Base-by-base conservation (phyloP, 108 stramenopile species). In the Skeletonema potamos region DNA sequence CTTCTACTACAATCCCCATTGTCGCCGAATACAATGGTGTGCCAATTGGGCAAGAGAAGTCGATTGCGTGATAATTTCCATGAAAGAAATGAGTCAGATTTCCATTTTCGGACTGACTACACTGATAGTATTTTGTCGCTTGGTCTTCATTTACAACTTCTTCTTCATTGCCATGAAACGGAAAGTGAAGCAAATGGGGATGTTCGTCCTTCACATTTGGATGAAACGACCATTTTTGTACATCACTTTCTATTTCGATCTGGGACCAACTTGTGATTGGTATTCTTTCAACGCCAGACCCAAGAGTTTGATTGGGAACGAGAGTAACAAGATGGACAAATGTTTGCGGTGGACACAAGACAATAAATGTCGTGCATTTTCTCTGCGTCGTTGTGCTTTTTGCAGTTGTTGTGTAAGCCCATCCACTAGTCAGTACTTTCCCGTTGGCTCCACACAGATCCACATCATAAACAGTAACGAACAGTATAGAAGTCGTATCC, bases 71-170 rank as follows among this genome's bases (percentile, higher is more conserved):
- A 22, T 83, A 71, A 79, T 93, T 93, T 15, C 92, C 90, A 33
- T 88, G 81, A 57, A 92, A 93, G 63, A 90, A 96, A 72, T 96
- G 95, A 8, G 95, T 93, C 27, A 96, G 75, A 43, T 85, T 76
- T 30, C 95, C 95, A 71, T 80, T 67, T 66, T 87, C 87, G 4
- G 91, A 90, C 72, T 96, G 95, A 4, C 88, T 92, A 57, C 95
- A 96, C 33, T 89, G 76, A 76, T 82, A 92, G 0, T 83, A 58
- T 58, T 65, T 15, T 17, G 18, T 39, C 18, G 15, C 32, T 15
- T 73, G 68, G 10, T 76, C 68, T 33, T 79, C 54, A 24, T 65
- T 11, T 0, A 27, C 55, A 17, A 8, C 58, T 30, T 59, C 57
- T 58, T 58, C 58, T 29, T 36, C 62, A 43, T 41, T 48, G 20